phyloP scores from a whole-genome alignment of 139 green algal species.

The Trebouxia sp. region DNA sequence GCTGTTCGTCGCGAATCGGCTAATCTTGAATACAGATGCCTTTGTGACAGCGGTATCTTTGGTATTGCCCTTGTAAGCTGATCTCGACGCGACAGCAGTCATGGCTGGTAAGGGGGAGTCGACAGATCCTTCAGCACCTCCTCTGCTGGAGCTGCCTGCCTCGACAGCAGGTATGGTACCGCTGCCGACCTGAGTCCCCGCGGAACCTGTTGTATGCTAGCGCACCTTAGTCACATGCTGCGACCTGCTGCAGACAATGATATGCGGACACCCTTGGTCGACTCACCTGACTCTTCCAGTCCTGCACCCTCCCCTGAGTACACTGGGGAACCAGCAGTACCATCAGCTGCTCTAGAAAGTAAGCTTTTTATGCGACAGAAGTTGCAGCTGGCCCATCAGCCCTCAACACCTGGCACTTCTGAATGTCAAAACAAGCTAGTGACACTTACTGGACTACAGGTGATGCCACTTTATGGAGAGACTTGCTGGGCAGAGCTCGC shows the following conservation, averaged over 20 bases:
- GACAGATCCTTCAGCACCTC: neutral
- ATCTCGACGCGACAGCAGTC: too few species aligned
- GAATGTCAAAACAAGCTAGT: neutral
- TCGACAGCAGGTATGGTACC: neutral
- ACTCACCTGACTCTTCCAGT: neutral
- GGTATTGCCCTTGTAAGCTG: too few species aligned
- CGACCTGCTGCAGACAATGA: neutral
- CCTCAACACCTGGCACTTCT: neutral
- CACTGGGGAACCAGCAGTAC: neutral
- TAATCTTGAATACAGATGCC: too few species aligned
- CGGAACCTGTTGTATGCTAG: neutral
- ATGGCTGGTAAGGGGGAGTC: neutral
- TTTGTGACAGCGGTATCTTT: too few species aligned
- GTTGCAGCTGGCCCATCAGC: too few species aligned
- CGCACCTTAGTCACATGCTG: neutral
- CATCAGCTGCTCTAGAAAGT: neutral
- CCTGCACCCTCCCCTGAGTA: neutral
- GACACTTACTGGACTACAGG: neutral
- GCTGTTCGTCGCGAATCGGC: too few species aligned
- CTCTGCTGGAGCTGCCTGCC: neutral
- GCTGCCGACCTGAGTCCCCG: too few species aligned
- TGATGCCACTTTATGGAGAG: constrained; percentile 40
- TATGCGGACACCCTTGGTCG: neutral
- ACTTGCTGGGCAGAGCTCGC: constrained; percentile 43
- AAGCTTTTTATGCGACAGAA: neutral